phyloP scores from a whole-genome alignment of 169 alveolate genomes.

The Plasmodium billcollinsi region DNA sequence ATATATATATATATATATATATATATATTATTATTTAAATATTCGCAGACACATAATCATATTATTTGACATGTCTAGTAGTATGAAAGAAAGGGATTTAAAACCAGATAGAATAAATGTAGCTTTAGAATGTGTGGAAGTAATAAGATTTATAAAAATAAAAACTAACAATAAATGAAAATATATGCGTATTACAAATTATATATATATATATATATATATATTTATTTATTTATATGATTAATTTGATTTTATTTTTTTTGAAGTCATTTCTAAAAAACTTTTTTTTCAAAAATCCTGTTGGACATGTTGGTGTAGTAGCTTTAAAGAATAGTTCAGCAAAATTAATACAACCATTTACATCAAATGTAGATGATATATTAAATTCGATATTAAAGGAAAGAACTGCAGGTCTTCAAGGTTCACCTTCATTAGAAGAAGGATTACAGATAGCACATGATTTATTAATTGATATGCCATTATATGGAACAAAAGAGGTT shows the following conservation, averaged over 20 bases:
- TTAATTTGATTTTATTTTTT: neutral
- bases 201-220: slow-evolving; percentile 10
- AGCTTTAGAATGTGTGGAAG: slow-evolving; percentile 84
- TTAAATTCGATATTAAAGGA: slow-evolving; percentile 59
- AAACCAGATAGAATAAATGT: slow-evolving; percentile 85
- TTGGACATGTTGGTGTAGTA: slow-evolving; percentile 83
- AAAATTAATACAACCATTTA: slow-evolving; percentile 78
- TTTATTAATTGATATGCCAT: slow-evolving; percentile 79
- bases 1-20: too few relatives aligned
- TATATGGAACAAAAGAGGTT: slow-evolving; percentile 85
- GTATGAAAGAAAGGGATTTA: slow-evolving; percentile 86
- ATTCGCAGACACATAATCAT: slow-evolving; percentile 80
- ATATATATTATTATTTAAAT: slow-evolving; percentile 4
- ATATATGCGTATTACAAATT: neutral
- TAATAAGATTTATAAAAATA: slow-evolving; percentile 1
- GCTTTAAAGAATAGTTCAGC: slow-evolving; percentile 83
- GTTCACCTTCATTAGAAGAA: slow-evolving; percentile 84
- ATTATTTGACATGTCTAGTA: slow-evolving; percentile 83
- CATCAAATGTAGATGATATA: slow-evolving; percentile 83
- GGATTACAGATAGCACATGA: slow-evolving; percentile 84
- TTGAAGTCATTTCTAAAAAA: slow-evolving; percentile 77
- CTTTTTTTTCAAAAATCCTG: slow-evolving; percentile 83
- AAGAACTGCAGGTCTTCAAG: slow-evolving; percentile 82
- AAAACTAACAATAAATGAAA: neutral
- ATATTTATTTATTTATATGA: neutral